Evolutionary conservation across 176 grass and related monocot species (phyloP).

Genomic region (Aegilops tauschii): DNA sequence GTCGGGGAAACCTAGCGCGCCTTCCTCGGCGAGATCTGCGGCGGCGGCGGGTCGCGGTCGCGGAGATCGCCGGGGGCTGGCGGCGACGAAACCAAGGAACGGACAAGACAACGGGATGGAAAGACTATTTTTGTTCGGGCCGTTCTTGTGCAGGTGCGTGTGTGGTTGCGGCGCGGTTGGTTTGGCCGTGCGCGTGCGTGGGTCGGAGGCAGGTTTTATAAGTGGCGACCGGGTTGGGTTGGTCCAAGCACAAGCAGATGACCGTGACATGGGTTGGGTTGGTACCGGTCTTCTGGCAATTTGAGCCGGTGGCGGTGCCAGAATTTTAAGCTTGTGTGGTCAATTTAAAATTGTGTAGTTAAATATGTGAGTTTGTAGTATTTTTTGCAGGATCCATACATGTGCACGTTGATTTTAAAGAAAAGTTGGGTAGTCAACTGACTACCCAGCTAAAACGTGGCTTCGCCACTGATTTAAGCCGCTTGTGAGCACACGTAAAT

Average conservation of each 20-base stretch:
- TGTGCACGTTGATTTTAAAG: too few species aligned
- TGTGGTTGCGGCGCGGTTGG: not conserved
- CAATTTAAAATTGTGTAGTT: too few species aligned
- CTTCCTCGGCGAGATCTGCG: constrained; percentile 5
- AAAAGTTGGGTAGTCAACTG: too few species aligned
- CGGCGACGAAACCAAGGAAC: constrained; percentile 34
- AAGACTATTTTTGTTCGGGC: not conserved
- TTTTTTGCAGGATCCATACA: too few species aligned
- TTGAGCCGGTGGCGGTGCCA: too few species aligned
- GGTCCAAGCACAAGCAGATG: not conserved
- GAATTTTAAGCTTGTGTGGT: too few species aligned
- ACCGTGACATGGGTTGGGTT: not conserved
- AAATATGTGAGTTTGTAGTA: too few species aligned
- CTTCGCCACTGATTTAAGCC: too few species aligned
- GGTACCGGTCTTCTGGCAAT: not conserved
- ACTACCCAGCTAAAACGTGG: too few species aligned
- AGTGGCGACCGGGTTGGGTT: not conserved
- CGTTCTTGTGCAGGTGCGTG: not conserved
- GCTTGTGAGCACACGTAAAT: not conserved
- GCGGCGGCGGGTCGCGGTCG: constrained; percentile 23
- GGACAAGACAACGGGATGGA: not conserved
- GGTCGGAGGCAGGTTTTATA: constrained; percentile 5
- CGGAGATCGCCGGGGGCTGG: constrained; percentile 36
- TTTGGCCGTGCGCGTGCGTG: not conserved
- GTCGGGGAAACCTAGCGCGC: not conserved